Evolutionary conservation across 1,139 yeast genomes (phyloP).

Genomic region (Yamadazyma triangularis): DNA sequence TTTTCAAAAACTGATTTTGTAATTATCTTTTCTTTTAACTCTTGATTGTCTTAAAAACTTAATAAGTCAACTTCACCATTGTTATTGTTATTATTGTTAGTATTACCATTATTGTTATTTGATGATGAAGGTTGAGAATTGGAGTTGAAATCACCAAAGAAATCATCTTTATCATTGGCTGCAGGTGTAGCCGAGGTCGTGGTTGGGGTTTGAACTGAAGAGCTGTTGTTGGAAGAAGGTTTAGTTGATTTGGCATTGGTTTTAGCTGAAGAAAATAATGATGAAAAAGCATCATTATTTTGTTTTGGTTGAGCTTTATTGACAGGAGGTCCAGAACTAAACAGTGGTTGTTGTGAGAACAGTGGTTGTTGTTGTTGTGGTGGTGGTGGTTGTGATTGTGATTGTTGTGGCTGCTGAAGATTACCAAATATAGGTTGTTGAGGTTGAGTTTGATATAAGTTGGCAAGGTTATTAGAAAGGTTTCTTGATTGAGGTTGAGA

Average conservation of each 20-base stretch:
- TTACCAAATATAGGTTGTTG: slow-evolving; percentile 10
- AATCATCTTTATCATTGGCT: slow-evolving; percentile 13
- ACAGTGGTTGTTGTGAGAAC: slow-evolving; percentile 8
- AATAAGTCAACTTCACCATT: slow-evolving; percentile 31
- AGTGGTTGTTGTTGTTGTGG: slow-evolving; percentile 11
- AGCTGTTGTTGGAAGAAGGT: slow-evolving; percentile 3
- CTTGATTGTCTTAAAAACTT: slow-evolving; percentile 19
- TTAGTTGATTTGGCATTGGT: slow-evolving; percentile 23
- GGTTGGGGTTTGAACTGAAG: slow-evolving; percentile 5
- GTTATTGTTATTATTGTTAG: slow-evolving; percentile 8
- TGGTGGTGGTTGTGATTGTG: slow-evolving; percentile 13
- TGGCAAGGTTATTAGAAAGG: slow-evolving; percentile 30
- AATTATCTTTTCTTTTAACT: not conserved
- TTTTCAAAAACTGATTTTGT: too few relatives aligned
- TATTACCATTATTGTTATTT: slow-evolving; percentile 7
- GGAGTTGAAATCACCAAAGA: slow-evolving; percentile 19
- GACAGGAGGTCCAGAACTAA: slow-evolving; percentile 26
- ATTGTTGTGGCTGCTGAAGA: slow-evolving; percentile 12
- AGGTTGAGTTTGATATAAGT: slow-evolving; percentile 26
- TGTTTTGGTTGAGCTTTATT: slow-evolving; percentile 17
- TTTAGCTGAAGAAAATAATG: slow-evolving; percentile 72
- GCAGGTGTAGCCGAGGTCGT: slow-evolving; percentile 11
- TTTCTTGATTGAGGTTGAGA: slow-evolving; percentile 19
- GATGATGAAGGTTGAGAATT: slow-evolving; percentile 7
- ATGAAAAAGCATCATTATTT: slow-evolving; percentile 71